Evolutionary conservation across 305 asterid genomes (phyloP).

Genomic region (Fraxinus angustifolia): DNA sequence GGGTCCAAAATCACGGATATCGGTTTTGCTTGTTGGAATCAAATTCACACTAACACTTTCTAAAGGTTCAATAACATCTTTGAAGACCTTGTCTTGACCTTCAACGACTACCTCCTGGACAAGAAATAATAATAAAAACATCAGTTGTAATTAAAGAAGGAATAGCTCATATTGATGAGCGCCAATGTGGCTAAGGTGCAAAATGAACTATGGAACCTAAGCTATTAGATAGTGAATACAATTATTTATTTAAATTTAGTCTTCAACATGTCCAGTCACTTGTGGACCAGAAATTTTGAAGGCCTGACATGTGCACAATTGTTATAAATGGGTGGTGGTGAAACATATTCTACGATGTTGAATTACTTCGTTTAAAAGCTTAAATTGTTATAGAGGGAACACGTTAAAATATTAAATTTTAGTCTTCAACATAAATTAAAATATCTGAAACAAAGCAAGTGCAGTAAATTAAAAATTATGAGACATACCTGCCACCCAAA

Average conservation of each 20-base stretch:
- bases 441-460: background rate
- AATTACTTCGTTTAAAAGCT: background rate
- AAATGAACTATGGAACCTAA: background rate
- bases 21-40: constrained; percentile 72
- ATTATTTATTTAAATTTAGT: background rate
- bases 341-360: background rate
- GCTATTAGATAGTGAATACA: background rate
- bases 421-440: background rate
- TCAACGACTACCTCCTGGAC: constrained; percentile 75
- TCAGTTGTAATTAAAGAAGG: constrained; percentile 4
- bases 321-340: background rate
- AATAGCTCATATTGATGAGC: background rate
- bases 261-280: background rate
- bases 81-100: constrained; percentile 94
- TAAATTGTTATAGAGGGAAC: background rate
- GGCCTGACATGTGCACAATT: background rate
- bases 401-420: background rate
- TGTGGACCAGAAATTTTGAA: background rate
- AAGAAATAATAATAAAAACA: constrained; percentile 9
- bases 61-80: constrained; percentile 91
- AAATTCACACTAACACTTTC: constrained; percentile 79
- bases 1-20: constrained; percentile 83
- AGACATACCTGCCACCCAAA: constrained; percentile 86
- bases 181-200: background rate
- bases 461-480: constrained; percentile 6